Conservation (phyloP, 768 basidiomycete genomes). For the Holtermanniella nyarrowii region DNA sequence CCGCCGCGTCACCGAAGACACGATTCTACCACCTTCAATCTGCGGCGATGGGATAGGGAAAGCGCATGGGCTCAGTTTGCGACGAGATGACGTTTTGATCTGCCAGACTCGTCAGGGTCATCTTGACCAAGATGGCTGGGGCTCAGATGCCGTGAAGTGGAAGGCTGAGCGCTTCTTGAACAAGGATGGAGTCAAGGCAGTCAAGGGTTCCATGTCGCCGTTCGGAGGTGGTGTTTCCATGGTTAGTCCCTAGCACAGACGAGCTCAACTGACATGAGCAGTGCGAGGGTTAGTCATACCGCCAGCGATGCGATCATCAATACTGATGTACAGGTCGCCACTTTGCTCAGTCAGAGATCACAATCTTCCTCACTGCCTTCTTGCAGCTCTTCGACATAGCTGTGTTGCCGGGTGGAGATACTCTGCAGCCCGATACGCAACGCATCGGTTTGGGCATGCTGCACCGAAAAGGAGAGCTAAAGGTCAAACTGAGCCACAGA, state of each 20-base stretch:
- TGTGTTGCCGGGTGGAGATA: constrained; percentile 6
- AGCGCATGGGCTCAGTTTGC: constrained; percentile 5
- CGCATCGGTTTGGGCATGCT: constrained; percentile 15
- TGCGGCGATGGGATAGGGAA: not conserved
- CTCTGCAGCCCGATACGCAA: constrained; percentile 5
- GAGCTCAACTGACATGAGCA: not conserved
- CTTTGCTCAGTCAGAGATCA: constrained; percentile 21
- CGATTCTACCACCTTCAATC: constrained; percentile 7
- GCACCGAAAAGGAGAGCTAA: constrained; percentile 10
- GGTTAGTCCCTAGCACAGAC: constrained; percentile 2
- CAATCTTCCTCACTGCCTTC: constrained; percentile 15
- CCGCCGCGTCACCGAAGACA: constrained; percentile 11
- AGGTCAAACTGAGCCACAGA: constrained; percentile 6
- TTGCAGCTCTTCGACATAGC: constrained; percentile 5
- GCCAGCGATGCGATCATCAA: not conserved
- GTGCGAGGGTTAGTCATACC: constrained; percentile 18
- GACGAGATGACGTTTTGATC: constrained; percentile 12
- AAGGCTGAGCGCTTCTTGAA: constrained; percentile 8
- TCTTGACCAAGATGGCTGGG: constrained; percentile 10
- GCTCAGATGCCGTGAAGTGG: constrained; percentile 9
- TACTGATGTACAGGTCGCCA: constrained; percentile 13
- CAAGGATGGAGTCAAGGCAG: not conserved
- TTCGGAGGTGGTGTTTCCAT: constrained; percentile 25
- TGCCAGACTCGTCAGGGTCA: constrained; percentile 11
- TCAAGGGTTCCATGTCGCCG: constrained; percentile 14